Evolutionary conservation across 441 rosid genomes (phyloP), one percentile per base, ranked within the genome.

Genomic region (Aquilaria agallochum): DNA sequence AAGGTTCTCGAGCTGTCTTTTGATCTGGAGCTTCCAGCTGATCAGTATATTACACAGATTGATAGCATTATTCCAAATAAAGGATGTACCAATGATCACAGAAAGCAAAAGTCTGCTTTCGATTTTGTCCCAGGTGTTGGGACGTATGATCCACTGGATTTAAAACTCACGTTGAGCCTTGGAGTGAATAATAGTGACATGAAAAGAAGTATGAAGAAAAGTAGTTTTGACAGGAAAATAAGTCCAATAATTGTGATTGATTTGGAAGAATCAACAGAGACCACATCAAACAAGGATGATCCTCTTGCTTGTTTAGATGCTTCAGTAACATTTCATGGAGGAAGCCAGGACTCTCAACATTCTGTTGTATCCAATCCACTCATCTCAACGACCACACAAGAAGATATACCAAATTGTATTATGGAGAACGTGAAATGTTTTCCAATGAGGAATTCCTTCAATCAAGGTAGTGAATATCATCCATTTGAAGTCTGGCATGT

Each of bases 111-210:
- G 4, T 1, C 55, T 32, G 75, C 61, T 50, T 50, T 64, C 11
- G 14, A 51, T 10, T 59, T 63, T 72, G 50, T 40, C 59, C 53
- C 40, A 58, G 33, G 20, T 33, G 54, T 60, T 54, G 52, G 58
- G 47, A 55, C 67, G 20, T 57, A 58, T 55, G 70, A 67, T 60
- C 42, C 73, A 30, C 70, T 56, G 58, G 86, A 77, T 33, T 62
- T 81, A 67, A 74, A 75, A 53, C 85, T 72, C 63, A 71, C 85
- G 47, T 72, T 85, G 55, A 58, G 64, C 65, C 44, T 53, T 40
- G 78, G 76, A 69, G 76, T 42, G 51, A 59, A 63, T 46, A 68
- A 66, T 42, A 69, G 50, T 51, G 27, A 20, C 27, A 72, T 47
- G 62, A 69, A 50, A 48, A 72, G 66, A 72, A 74, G 56, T 47